Evolutionary conservation across 805 yeast species (phyloP), one percentile per base, ranked within the genome.

Genomic region (Geotrichum ghanense): DNA sequence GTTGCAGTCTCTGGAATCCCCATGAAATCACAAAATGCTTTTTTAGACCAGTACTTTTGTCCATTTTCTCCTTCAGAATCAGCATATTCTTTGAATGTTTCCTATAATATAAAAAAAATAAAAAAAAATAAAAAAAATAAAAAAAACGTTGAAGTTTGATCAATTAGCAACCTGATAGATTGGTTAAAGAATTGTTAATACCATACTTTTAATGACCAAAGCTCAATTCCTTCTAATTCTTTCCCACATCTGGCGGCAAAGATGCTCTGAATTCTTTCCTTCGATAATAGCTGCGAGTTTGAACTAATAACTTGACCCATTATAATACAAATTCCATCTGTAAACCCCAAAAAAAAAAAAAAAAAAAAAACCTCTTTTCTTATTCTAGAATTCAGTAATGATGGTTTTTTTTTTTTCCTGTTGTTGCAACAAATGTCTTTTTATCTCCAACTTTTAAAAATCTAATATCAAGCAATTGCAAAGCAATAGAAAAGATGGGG

Each of bases 141-240:
- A n/a, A 26, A 26, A 26, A 12, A 26, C 14, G 34, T 26, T n/a
- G 14, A n/a, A 56, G 43, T 5, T 50, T 35, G 7, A 56, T 53
- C 22, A 73, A 46, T 17, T 62, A 60, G 2, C 47, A 48, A 26
- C 41, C 50, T 51, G 20, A 23, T 31, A 16, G 17, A 7, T 48
- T 25, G 22, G 20, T 12, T 7, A 10, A 39, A 20, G 20, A 3
- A n/a, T 16, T 19, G 31, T 7, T 19, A 16, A 10, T 24, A 23
- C 26, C 51, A 16, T 43, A 54, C 63, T 56, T 60, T 61, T 3
- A 65, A 51, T 2, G 66, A 56, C 49, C 64, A 54, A 17, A 66
- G 51, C 50, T 68, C 72, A 25, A 68, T 63, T 2, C 68, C 64
- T 21, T 58, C 48, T 35, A 62, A 60, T 26, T 55, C 61, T 21